Evolutionary conservation across 768 basidiomycete genomes (phyloP), one percentile per base, ranked within the genome.

Genomic region (Lactarius hatsudake): DNA sequence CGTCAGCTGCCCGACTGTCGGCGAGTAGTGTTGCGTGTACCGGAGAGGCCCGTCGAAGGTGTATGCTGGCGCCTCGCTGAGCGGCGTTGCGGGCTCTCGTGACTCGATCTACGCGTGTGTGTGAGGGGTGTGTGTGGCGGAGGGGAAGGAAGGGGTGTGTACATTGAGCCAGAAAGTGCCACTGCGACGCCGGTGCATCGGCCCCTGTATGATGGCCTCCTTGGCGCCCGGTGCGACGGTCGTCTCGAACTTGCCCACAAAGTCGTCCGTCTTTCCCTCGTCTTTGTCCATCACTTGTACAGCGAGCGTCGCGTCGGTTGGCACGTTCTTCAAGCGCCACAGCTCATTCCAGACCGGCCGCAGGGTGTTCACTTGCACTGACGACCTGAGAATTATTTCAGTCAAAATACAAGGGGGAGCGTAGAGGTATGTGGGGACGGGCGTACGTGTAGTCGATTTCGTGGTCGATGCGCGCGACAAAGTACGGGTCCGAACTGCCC

Each of bases 131-230:
- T 36, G 23, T 15, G 18, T 28, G 10, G 38, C 13, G 20, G 61
- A 30, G 28, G 62, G n/a, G 28, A 61, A 15, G 65, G 32, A 34
- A 56, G 55, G n/a, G 17, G 17, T 59, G 71, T 78, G 34, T 66
- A 88, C 89, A 80, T 89, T 86, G 42, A 91, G 72, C 85, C 86
- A 89, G 68, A 92, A 87, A 4, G 83, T 85, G 0, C 91, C 91
- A 64, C 84, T 77, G 9, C 76, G 72, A 8, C 80, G 80, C 40
- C 81, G 78, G 30, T 85, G 76, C 6, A 86, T 36, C 1, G 83
- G 80, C 0, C 84, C 85, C 32, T 83, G 80, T 40, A 93, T 86
- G 66, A 84, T 81, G n/a, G 73, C 79, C 72, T 91, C 91, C 74
- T 87, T 88, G 1, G 85, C 76, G 5, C 91, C 90, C 0, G 83